Conservation (phyloP, 768 basidiomycete genomes). For the Dioszegia hungarica region DNA sequence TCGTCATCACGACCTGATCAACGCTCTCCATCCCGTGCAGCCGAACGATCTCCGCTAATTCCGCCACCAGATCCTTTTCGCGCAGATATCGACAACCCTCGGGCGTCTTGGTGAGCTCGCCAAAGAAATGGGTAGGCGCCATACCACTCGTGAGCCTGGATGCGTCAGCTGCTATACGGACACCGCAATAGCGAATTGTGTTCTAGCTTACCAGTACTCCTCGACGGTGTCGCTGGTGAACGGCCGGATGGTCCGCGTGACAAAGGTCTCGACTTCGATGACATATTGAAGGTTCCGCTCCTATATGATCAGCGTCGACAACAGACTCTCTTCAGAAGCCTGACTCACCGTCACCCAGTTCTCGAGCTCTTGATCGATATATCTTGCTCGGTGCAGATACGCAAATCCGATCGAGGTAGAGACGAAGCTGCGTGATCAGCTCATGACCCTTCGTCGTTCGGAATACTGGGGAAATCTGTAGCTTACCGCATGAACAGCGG, state of each 20-base stretch:
- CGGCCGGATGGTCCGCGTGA: constrained; percentile 54
- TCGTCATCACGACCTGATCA: constrained; percentile 76
- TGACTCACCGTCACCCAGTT: constrained; percentile 88
- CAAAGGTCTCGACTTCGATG: constrained; percentile 86
- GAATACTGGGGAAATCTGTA: neutral
- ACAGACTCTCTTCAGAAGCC: neutral
- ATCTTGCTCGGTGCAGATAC: constrained; percentile 83
- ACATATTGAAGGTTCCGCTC: constrained; percentile 91
- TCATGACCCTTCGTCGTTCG: neutral
- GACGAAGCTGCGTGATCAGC: constrained; percentile 65
- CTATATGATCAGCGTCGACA: constrained; percentile 52
- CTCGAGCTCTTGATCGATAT: constrained; percentile 92
- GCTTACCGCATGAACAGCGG: constrained; percentile 76
- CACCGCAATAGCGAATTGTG: neutral
- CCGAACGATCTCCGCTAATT: constrained; percentile 85
- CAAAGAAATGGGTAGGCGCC: constrained; percentile 93
- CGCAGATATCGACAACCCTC: constrained; percentile 86
- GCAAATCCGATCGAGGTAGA: constrained; percentile 88
- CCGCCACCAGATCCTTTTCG: constrained; percentile 83
- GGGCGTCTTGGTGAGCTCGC: constrained; percentile 94
- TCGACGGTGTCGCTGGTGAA: constrained; percentile 35
- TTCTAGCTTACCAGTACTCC: constrained; percentile 26
- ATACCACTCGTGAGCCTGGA: constrained; percentile 50
- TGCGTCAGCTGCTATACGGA: neutral
- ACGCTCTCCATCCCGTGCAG: constrained; percentile 77